phyloP scores from a whole-genome alignment of 2,329 filamentous ascomycete genomes.

The Colletotrichum cuscutae region DNA sequence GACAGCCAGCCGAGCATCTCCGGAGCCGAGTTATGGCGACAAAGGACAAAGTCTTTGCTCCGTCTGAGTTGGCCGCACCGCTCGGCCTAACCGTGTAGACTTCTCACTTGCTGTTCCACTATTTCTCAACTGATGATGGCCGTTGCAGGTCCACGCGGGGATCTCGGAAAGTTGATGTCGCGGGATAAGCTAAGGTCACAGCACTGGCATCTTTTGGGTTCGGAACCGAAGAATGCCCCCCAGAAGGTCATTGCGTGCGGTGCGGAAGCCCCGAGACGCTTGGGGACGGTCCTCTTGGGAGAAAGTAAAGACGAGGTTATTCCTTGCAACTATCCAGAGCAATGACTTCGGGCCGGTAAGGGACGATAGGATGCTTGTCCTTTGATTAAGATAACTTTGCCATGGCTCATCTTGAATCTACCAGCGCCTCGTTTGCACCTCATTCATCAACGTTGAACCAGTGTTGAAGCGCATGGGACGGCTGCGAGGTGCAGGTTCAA shows the following conservation, averaged over 20 bases:
- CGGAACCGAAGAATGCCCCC: not conserved
- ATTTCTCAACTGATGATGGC: not conserved
- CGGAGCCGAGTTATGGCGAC: slow-evolving; percentile 17
- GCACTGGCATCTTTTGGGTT: not conserved
- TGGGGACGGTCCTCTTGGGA: not conserved
- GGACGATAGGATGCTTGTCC: slow-evolving; percentile 10
- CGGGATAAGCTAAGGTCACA: not conserved
- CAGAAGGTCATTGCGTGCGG: slow-evolving; percentile 4
- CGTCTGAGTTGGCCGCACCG: slow-evolving; percentile 14
- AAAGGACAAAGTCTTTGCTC: not conserved
- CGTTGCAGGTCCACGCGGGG: slow-evolving; percentile 4
- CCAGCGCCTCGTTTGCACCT: slow-evolving; percentile 13
- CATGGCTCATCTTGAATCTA: slow-evolving; percentile 1
- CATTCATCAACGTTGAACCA: slow-evolving; percentile 2
- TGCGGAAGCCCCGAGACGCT: slow-evolving; percentile 12
- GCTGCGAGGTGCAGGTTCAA: not conserved
- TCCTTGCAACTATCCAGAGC: not conserved
- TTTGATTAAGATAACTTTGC: slow-evolving; percentile 15
- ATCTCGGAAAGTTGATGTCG: slow-evolving; percentile 8
- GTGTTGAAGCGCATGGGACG: slow-evolving; percentile 4
- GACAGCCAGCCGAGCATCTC: not conserved
- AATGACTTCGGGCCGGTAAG: slow-evolving; percentile 23
- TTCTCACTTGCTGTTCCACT: not conserved
- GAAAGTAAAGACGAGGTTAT: slow-evolving; percentile 10
- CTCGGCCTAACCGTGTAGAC: slow-evolving; percentile 24